Base-by-base conservation (phyloP, 2,329 filamentous ascomycete species). In the Colletotrichum sojae region DNA sequence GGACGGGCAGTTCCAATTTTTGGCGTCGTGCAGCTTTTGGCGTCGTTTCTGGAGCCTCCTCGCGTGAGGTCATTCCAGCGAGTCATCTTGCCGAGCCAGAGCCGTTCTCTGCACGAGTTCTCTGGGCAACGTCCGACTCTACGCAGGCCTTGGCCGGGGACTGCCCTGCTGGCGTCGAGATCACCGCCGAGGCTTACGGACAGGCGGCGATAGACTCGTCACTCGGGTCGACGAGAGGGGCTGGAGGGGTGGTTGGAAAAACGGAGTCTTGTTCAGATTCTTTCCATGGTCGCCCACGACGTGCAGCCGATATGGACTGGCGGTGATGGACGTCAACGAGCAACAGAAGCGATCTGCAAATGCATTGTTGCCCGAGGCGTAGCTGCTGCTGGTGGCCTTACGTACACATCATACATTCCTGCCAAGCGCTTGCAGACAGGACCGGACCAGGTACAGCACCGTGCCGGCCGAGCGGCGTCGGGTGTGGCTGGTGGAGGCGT, bases 221-320 rank as follows among this genome's bases (percentile, higher is more conserved):
- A 25, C 22, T 18, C 36, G 31, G 20, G 52, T 18, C 52, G 13
- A 15, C 22, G 27, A 63, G 66, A 63, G 66, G 62, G 62, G 66
- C 45, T 61, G 49, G 62, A 61, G 67, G 61, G 62, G 67, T 67
- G 62, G 51, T 45, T 69, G 62, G 45, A 56, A 63, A 69, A 69
- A 51, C 67, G 67, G 67, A 67, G 67, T 61, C 51, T 12, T 16
- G 62, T 45, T 55, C 62, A 69, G 67, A 69, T 69, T 69, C 67
- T 69, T 69, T 69, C 55, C 43, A 54, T 58, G 67, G 67, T 69
- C 62, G 51, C 67, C 51, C 22, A 69, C 67, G 67, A 69, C 31
- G 25, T 69, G 67, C 67, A 69, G 55, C 55, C 43, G 45, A 66
- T 20, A 8, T 48, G 51, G 57, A 69, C 56, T 51, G 45, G 62